phyloP scores from a whole-genome alignment of 2,329 filamentous ascomycete genomes.

The Neonectria magnoliae region DNA sequence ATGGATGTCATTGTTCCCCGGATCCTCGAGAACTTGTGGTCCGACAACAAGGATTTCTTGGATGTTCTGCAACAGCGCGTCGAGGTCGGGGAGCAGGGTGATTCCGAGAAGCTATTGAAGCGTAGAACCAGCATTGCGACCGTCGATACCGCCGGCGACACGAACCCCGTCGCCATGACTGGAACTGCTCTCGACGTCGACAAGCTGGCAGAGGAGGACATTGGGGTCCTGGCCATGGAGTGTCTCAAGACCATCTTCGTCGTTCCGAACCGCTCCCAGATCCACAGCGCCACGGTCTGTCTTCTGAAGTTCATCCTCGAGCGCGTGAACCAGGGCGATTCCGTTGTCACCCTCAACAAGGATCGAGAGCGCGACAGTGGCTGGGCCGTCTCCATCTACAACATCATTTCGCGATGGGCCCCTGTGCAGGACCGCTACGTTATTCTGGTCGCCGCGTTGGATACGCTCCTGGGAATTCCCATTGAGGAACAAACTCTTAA shows the following conservation, averaged over 20 bases:
- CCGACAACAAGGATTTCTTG: conserved; percentile 76
- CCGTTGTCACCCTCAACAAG: conserved; percentile 61
- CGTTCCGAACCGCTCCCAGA: conserved; percentile 82
- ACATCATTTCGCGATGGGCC: conserved; percentile 84
- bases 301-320: conserved; percentile 79
- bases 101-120: conserved; percentile 69
- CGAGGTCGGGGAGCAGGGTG: conserved; percentile 73
- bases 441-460: conserved; percentile 84
- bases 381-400: conserved; percentile 87
- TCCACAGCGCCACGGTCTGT: conserved; percentile 78
- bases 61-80: conserved; percentile 74
- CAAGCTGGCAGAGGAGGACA: conserved; percentile 88
- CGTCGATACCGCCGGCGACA: conserved; percentile 68
- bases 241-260: conserved; percentile 89
- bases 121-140: conserved; percentile 84
- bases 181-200: conserved; percentile 89
- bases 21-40: conserved; percentile 87
- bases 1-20: conserved; percentile 83
- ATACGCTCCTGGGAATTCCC: conserved; percentile 74
- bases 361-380: conserved; percentile 60
- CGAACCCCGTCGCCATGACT: conserved; percentile 77
- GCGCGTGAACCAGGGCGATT: conserved; percentile 62
- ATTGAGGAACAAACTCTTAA: conserved; percentile 76
- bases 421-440: conserved; percentile 95
- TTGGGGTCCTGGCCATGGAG: conserved; percentile 83